Percentiles rank a stretch among this genome's conserved stretches.
phyloP scores from a whole-genome alignment of 2,329 filamentous ascomycete species.

The Apiospora saccharicola region DNA sequence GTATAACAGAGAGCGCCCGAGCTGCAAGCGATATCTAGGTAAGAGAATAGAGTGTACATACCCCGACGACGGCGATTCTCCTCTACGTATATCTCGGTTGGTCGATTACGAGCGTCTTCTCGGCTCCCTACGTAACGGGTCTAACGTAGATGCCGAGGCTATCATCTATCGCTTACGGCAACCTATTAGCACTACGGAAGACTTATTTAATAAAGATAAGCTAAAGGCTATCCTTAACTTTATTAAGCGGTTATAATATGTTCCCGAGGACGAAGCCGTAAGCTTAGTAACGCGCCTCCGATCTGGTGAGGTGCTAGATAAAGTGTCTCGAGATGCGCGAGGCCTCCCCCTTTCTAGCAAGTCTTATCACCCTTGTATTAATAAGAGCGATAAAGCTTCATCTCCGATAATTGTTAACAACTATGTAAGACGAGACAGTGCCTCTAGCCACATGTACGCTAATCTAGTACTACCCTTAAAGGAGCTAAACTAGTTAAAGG shows the following conservation, averaged over 20 bases:
- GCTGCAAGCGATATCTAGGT: background rate
- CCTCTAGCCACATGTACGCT: background rate
- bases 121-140: background rate
- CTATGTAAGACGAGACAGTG: background rate
- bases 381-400: background rate
- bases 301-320: background rate
- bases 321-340: background rate
- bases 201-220: background rate
- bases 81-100: background rate
- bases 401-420: background rate
- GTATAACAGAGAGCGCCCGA: background rate
- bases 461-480: background rate
- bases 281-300: background rate
- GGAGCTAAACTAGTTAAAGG: background rate
- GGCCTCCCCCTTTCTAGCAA: background rate
- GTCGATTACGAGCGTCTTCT: background rate
- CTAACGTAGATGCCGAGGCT: background rate
- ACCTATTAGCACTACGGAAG: background rate
- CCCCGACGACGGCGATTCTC: background rate
- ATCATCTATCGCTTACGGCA: background rate
- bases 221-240: background rate
- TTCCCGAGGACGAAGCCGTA: background rate
- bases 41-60: background rate
- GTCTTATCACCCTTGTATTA: background rate
- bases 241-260: background rate